phyloP scores from a whole-genome alignment of 306 rosid species.

The Cicer cuneatum region DNA sequence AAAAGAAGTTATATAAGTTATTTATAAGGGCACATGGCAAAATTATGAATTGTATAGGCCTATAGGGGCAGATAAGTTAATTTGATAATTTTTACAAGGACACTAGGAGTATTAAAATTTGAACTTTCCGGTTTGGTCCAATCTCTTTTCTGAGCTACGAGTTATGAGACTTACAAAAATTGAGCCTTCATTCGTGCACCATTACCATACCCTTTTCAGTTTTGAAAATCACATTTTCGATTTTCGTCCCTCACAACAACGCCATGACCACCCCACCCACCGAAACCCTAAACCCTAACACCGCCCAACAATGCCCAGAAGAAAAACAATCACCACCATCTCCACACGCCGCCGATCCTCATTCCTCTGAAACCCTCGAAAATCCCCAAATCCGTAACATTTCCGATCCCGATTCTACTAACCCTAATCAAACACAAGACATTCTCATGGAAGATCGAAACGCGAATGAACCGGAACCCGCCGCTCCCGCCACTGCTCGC shows the following conservation, averaged over 20 bases:
- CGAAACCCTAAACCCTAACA: constrained; percentile 47
- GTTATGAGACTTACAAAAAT: too few relatives aligned
- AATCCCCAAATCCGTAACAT: constrained; percentile 30
- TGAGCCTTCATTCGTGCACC: too few relatives aligned
- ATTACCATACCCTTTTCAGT: too few relatives aligned
- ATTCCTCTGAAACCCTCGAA: constrained; percentile 49
- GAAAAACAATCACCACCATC: not conserved
- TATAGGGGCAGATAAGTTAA: too few relatives aligned
- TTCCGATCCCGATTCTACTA: constrained; percentile 1
- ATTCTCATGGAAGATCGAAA: constrained; percentile 29
- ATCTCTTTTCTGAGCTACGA: too few relatives aligned
- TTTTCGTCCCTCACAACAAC: not conserved
- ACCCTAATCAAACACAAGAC: constrained; percentile 34
- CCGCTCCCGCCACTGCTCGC: constrained; percentile 36
- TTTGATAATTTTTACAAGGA: too few relatives aligned
- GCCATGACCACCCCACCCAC: constrained; percentile 41
- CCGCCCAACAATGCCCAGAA: constrained; percentile 30
- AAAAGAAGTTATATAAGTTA: too few relatives aligned
- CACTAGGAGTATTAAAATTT: too few relatives aligned
- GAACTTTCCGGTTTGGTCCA: too few relatives aligned
- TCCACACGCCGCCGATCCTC: constrained; percentile 38
- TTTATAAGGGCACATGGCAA: too few relatives aligned
- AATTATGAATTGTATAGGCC: too few relatives aligned
- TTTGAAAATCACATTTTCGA: too few relatives aligned
- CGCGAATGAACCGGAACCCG: constrained; percentile 46